Percentiles rank a stretch among this genome's conserved stretches.
Evolutionary conservation across 805 yeast species (phyloP).

Genomic region (Isabelozyma heimii): DNA sequence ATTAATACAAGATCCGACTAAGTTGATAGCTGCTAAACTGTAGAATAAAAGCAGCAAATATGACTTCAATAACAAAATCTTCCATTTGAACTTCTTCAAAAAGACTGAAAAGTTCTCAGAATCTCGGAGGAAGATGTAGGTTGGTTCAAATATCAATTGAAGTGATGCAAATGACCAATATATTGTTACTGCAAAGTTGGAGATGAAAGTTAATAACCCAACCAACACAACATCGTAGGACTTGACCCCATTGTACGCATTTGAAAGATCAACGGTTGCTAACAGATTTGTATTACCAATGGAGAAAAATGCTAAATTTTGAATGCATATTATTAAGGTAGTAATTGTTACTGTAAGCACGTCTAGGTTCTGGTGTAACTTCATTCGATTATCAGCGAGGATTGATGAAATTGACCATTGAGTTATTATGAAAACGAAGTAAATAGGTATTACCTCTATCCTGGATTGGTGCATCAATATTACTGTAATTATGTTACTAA

Average conservation of each 20-base stretch:
- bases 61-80: conserved; percentile 32
- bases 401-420: conserved; percentile 16
- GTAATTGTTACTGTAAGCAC: conserved; percentile 22
- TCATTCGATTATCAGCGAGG: conserved; percentile 4
- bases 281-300: conserved; percentile 90
- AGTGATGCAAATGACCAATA: conserved; percentile 66
- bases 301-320: conserved; percentile 78
- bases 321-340: conserved; percentile 50
- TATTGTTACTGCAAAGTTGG: conserved; percentile 85
- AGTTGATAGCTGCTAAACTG: conserved; percentile 53
- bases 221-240: conserved; percentile 68
- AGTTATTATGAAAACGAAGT: conserved; percentile 33
- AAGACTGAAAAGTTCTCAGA: conserved; percentile 6
- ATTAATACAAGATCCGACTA: conserved; percentile 66
- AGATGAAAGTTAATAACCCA: conserved; percentile 71
- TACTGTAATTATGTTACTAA: conserved; percentile 34
- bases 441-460: conserved; percentile 54
- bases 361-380: conserved; percentile 9
- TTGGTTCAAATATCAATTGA: conserved; percentile 35
- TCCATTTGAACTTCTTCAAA: conserved; percentile 25
- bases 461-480: conserved; percentile 56
- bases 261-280: conserved; percentile 85
- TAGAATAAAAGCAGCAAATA: conserved; percentile 52
- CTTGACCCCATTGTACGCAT: conserved; percentile 86
- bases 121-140: neutral